These are phyloP conservation scores for Aspergillus ustus DNA, from an alignment of 2,329 filamentous ascomycete species.

Conservation along the genomic window DNA sequence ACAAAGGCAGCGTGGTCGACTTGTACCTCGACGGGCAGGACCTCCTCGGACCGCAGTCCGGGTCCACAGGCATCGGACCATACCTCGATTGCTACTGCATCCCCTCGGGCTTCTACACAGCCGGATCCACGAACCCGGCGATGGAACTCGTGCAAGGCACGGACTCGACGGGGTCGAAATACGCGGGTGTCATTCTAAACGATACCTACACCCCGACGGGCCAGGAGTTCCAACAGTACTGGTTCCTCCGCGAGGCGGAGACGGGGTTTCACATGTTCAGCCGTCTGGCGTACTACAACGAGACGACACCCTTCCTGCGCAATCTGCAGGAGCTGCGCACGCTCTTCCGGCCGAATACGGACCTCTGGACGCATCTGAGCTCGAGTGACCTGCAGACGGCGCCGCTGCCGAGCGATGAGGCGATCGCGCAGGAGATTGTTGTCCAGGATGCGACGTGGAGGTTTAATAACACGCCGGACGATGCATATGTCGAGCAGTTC, in stretches of 20 bases:
- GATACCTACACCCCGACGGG: constrained; percentile 63
- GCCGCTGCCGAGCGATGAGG: constrained; percentile 51
- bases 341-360: constrained; percentile 63
- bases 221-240: constrained; percentile 66
- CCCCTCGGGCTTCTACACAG: constrained; percentile 63
- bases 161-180: constrained; percentile 56
- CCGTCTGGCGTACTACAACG: constrained; percentile 64
- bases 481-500: constrained; percentile 60
- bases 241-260: constrained; percentile 66
- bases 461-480: constrained; percentile 58
- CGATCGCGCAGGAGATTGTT: constrained; percentile 48
- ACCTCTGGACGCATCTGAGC: constrained; percentile 66
- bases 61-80: constrained; percentile 56
- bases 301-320: constrained; percentile 59
- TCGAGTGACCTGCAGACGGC: constrained; percentile 62
- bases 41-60: constrained; percentile 54
- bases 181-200: constrained; percentile 64
- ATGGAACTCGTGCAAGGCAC: constrained; percentile 58
- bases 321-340: constrained; percentile 66
- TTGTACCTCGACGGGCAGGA: constrained; percentile 56
- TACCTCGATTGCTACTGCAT: constrained; percentile 69
- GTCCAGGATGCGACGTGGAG: constrained; percentile 71
- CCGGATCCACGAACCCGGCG: constrained; percentile 55
- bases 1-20: constrained; percentile 46
- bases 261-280: constrained; percentile 67